Percentiles rank a stretch among this genome's conserved stretches.
phyloP scores from a whole-genome alignment of 257 asterid genomes.

The Plectranthus barbatus region DNA sequence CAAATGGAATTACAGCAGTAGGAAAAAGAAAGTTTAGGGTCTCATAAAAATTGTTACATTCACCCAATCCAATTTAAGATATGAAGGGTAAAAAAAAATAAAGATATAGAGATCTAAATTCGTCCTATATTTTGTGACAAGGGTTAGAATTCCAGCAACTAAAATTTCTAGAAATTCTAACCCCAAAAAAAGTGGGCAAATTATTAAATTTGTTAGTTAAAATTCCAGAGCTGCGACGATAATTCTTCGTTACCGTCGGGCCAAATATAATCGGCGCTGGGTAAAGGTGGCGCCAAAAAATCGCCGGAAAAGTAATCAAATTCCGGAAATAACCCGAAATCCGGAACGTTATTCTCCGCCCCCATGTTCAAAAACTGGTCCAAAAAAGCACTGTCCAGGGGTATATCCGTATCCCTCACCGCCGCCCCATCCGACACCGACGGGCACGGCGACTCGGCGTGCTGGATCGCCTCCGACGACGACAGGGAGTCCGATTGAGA shows the following conservation, averaged over 20 bases:
- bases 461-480: slow-evolving; percentile 15
- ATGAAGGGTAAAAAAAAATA: not conserved
- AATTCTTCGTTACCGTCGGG: slow-evolving; percentile 28
- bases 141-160: slow-evolving; percentile 24
- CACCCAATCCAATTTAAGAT: not conserved
- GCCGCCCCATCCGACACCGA: slow-evolving; percentile 33
- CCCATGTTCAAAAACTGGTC: slow-evolving; percentile 32
- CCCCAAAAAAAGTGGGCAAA: not conserved
- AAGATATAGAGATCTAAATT: no score
- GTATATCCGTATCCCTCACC: slow-evolving; percentile 32
- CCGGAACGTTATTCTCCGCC: slow-evolving; percentile 17
- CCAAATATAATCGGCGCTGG: slow-evolving; percentile 25
- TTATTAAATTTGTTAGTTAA: not conserved
- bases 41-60: slow-evolving; percentile 12
- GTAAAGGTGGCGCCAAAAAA: slow-evolving; percentile 28
- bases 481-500: slow-evolving; percentile 31
- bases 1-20: not conserved
- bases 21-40: not conserved
- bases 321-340: slow-evolving; percentile 54
- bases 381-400: slow-evolving; percentile 35
- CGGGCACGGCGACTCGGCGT: slow-evolving; percentile 49
- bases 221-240: slow-evolving; percentile 54
- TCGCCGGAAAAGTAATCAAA: slow-evolving; percentile 42
- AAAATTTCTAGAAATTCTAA: slow-evolving; percentile 29
- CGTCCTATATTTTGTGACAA: not conserved